These are phyloP conservation scores for Alternaria ethzedia DNA, from an alignment of 2,329 filamentous ascomycete genomes.

Conservation along the genomic window DNA sequence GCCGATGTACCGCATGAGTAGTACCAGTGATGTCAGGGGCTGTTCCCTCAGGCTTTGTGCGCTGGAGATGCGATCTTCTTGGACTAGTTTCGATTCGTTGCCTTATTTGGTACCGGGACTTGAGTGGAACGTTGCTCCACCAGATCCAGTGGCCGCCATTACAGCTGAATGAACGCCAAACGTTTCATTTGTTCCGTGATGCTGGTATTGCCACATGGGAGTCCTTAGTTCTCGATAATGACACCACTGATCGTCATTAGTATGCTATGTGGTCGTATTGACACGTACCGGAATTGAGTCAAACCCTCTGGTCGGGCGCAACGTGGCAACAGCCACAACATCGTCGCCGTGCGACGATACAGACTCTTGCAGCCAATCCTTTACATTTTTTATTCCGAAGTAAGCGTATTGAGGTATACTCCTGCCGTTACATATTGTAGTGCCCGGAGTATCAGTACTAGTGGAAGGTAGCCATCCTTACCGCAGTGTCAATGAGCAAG, in stretches of 20 bases:
- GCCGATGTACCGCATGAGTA: background rate
- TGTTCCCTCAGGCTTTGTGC: background rate
- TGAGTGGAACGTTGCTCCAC: constrained; percentile 10
- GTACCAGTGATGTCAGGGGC: constrained; percentile 5
- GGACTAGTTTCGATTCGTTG: constrained; percentile 17
- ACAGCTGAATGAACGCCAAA: background rate
- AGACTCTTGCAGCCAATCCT: background rate
- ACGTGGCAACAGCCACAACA: constrained; percentile 24
- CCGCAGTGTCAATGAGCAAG: background rate
- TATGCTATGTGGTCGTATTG: background rate
- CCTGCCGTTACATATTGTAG: background rate
- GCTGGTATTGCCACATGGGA: background rate
- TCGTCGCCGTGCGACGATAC: constrained; percentile 12
- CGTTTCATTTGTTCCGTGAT: background rate
- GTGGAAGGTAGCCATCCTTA: background rate
- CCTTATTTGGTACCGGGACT: background rate
- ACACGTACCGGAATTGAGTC: background rate
- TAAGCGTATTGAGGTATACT: background rate
- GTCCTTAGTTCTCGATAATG: background rate
- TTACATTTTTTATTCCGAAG: background rate
- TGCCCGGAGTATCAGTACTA: background rate
- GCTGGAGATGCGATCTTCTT: constrained; percentile 3
- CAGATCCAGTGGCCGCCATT: background rate
- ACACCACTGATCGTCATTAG: background rate
- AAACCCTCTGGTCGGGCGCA: constrained; percentile 9